A percentile compares a stretch with the other conserved stretches of the same genome.
Evolutionary conservation across 176 grass and related monocot species (phyloP).

Genomic region (Triticum dicoccoides): DNA sequence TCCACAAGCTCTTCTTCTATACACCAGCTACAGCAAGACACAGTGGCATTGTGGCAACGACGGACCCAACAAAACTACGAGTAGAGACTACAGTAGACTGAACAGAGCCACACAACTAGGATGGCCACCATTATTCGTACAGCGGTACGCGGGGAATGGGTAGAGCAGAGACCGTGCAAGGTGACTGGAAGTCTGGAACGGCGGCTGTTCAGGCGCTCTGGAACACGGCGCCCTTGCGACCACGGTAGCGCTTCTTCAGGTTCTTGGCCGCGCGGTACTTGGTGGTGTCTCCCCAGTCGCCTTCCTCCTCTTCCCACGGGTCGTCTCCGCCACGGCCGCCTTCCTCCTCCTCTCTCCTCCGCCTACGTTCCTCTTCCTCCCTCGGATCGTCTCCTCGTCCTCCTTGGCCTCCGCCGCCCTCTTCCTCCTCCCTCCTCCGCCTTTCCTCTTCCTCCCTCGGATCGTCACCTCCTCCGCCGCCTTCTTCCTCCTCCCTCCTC

Average conservation of each 20-base stretch:
- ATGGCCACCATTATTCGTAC: conserved; percentile 20
- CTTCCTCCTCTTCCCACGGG: neutral
- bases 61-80: neutral
- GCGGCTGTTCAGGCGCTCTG: neutral
- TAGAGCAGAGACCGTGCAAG: neutral
- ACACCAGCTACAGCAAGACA: neutral
- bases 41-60: neutral
- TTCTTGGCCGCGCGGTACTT: neutral
- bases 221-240: neutral
- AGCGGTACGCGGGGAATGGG: neutral
- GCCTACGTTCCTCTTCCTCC: neutral
- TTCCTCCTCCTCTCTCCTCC: neutral
- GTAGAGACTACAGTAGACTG: neutral
- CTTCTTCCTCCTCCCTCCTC: neutral
- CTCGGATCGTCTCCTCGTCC: neutral
- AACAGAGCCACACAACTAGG: neutral
- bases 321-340: neutral
- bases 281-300: neutral
- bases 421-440: neutral
- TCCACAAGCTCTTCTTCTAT: neutral
- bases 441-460: neutral
- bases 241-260: neutral
- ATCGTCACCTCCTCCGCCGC: neutral
- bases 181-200: neutral
- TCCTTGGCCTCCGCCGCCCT: neutral